Conservation (phyloP, 2,329 filamentous ascomycete species). For the Mollisiaceae sp. region DNA sequence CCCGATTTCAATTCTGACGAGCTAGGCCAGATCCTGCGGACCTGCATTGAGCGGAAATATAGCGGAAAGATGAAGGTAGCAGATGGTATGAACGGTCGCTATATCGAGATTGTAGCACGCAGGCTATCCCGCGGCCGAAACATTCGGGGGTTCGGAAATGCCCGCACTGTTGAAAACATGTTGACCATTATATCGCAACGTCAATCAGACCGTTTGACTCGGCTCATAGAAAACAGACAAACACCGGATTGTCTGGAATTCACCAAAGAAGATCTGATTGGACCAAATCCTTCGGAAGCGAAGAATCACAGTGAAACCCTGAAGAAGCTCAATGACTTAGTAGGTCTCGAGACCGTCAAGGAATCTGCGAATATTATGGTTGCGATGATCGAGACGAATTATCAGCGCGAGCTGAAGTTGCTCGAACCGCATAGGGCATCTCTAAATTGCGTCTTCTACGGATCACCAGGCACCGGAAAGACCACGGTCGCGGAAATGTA, state of each 20-base stretch:
- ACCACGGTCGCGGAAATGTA: slow-evolving; percentile 77
- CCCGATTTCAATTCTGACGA: slow-evolving; percentile 70
- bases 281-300: slow-evolving; percentile 62
- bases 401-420: slow-evolving; percentile 66
- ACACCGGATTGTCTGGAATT: background rate
- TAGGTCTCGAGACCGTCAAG: slow-evolving; percentile 61
- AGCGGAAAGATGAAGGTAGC: slow-evolving; percentile 62
- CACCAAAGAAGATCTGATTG: slow-evolving; percentile 41
- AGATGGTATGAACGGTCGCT: slow-evolving; percentile 62
- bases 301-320: slow-evolving; percentile 60
- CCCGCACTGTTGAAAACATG: slow-evolving; percentile 71
- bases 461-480: slow-evolving; percentile 75
- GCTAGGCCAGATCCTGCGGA: slow-evolving; percentile 61
- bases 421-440: slow-evolving; percentile 63
- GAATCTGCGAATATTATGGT: slow-evolving; percentile 61
- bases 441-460: slow-evolving; percentile 72
- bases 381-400: slow-evolving; percentile 57
- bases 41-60: slow-evolving; percentile 51
- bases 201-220: too few species aligned
- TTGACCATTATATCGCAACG: slow-evolving; percentile 45
- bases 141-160: slow-evolving; percentile 73
- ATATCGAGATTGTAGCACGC: slow-evolving; percentile 63
- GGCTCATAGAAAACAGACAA: background rate
- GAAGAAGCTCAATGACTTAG: slow-evolving; percentile 59
- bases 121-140: slow-evolving; percentile 67